These are phyloP conservation scores for Ascochyta clinopodiicola DNA, from an alignment of 2,329 filamentous ascomycete genomes.

Conservation along the genomic window DNA sequence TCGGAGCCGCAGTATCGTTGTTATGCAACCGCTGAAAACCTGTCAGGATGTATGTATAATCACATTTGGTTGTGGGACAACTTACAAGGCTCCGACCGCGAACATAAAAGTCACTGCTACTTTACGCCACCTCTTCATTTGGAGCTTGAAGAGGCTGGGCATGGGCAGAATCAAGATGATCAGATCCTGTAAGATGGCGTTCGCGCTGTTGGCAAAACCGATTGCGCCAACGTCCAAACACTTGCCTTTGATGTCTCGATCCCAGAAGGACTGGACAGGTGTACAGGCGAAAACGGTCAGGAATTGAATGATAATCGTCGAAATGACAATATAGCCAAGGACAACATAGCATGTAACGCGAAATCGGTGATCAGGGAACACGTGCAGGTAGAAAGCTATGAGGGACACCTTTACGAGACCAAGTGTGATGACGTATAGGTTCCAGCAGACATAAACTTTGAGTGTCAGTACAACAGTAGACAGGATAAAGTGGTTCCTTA, in stretches of 20 bases:
- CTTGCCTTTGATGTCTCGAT: constrained; percentile 30
- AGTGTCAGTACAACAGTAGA: not conserved
- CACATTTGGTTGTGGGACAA: too few species aligned
- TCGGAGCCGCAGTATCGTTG: constrained; percentile 32
- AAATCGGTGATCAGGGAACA: constrained; percentile 28
- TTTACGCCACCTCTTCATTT: constrained; percentile 27
- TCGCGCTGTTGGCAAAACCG: constrained; percentile 27
- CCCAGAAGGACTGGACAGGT: constrained; percentile 30
- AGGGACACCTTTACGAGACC: constrained; percentile 30
- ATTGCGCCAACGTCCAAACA: constrained; percentile 30
- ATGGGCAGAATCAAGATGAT: constrained; percentile 34
- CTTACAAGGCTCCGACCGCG: constrained; percentile 27
- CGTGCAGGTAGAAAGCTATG: constrained; percentile 34
- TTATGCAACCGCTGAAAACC: constrained; percentile 20
- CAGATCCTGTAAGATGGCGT: constrained; percentile 29
- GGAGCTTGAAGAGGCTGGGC: constrained; percentile 21
- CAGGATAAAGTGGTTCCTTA: not conserved
- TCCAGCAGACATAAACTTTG: constrained; percentile 29
- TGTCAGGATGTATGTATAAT: not conserved
- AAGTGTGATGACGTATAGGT: constrained; percentile 25
- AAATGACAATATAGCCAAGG: constrained; percentile 21
- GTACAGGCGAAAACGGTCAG: constrained; percentile 30
- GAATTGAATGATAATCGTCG: constrained; percentile 23
- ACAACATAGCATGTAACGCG: constrained; percentile 20
- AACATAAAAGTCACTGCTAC: constrained; percentile 33